These are phyloP conservation scores for Yamadazyma sp. DNA, from an alignment of 1,139 yeast genomes.

Conservation along the genomic window DNA sequence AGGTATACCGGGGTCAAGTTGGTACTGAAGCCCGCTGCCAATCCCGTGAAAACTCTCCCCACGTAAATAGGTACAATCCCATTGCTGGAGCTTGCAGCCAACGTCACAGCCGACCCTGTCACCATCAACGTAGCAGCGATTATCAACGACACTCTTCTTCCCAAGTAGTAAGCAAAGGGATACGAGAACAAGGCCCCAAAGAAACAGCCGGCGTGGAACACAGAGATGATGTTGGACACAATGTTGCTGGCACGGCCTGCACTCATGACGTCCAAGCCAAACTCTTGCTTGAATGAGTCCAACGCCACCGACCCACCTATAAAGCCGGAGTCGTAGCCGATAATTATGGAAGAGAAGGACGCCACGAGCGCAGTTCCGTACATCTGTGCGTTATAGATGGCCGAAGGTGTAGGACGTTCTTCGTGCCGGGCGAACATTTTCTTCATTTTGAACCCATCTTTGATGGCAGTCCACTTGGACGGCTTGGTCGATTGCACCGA, in stretches of 20 bases:
- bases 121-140: conserved; percentile 36
- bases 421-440: conserved; percentile 6
- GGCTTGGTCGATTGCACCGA: neutral
- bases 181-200: conserved; percentile 44
- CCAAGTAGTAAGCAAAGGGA: conserved; percentile 37
- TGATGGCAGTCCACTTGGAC: neutral
- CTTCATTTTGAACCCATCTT: neutral
- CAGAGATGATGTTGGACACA: conserved; percentile 39
- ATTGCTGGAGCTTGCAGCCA: conserved; percentile 22
- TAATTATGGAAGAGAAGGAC: conserved; percentile 37
- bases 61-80: conserved; percentile 44
- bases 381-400: conserved; percentile 37
- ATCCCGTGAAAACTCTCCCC: conserved; percentile 42
- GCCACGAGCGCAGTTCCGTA: conserved; percentile 41
- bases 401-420: conserved; percentile 26
- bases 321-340: conserved; percentile 46
- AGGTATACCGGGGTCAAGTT: conserved; percentile 43
- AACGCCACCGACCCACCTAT: conserved; percentile 45
- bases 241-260: conserved; percentile 22
- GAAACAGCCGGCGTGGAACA: conserved; percentile 46
- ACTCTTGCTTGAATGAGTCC: conserved; percentile 33
- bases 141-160: conserved; percentile 35
- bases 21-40: conserved; percentile 42
- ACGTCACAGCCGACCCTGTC: conserved; percentile 41
- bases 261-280: conserved; percentile 28